Base-by-base conservation (phyloP, 2,329 filamentous ascomycete genomes). In the Hirsutella thompsonii region DNA sequence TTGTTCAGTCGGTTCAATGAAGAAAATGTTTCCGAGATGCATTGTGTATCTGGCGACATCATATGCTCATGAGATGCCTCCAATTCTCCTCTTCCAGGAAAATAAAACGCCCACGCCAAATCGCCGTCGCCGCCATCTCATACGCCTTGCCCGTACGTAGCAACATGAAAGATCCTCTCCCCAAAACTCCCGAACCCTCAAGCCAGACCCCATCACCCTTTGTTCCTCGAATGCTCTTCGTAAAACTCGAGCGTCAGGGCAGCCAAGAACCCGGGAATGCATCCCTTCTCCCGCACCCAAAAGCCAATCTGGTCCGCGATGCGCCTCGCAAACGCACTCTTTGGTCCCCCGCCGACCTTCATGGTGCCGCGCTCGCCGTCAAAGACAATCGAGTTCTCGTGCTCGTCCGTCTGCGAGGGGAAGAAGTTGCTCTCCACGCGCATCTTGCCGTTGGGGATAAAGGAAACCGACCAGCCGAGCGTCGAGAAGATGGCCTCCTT, bases 371-470 rank as follows among this genome's bases (percentile, higher is more conserved):
- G 80, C 64, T 95, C 88, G 39, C 88, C 88, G 60, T 94, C 88
- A 58, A 95, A 95, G 0, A 94, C 78, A 45, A 83, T 81, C 43
- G 73, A 78, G 50, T 81, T 81, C 58, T 82, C 79, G 57, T 86
- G 77, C 54, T 83, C 79, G 42, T 83, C 77, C 56, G 58, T 76
- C 63, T 46, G 61, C 2, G 76, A 80, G 0, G 88, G 82, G 56
- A 83, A 84, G 56, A 90, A 93, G 49, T 90, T 83, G 44, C 75
- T 83, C 41, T 90, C 93, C 19, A 95, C 86, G 26, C 87, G 81
- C 63, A 95, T 93, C 54, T 94, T 90, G 34, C 92, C 92, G 58
- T 94, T 94, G n/a, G 89, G 88, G 58, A 95, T 82, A 58, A 98
- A 96, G 26, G 92, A 88, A 11, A 96, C 78, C 40, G 90, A 90